Conservation (phyloP, 2,329 filamentous ascomycete genomes). For the Dactylellina drechsleri region DNA sequence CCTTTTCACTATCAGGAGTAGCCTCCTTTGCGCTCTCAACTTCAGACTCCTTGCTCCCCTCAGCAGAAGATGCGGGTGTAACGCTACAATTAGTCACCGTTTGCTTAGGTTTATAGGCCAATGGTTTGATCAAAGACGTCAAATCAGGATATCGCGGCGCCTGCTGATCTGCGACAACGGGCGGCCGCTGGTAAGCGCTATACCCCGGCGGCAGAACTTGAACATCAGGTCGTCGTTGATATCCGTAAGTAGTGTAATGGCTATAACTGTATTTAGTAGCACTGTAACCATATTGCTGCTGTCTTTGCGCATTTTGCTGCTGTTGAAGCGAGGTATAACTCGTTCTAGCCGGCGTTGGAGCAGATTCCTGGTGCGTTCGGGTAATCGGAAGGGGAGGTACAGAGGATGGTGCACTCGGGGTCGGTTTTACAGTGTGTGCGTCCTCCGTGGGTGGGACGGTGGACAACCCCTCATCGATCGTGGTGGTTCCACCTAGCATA, state of each 20-base stretch:
- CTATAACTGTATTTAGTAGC: slow-evolving; percentile 38
- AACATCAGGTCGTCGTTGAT: slow-evolving; percentile 34
- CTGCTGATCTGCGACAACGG: neutral
- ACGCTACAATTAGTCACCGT: neutral
- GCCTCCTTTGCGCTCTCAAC: neutral
- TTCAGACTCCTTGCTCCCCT: neutral
- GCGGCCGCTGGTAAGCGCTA: slow-evolving; percentile 36
- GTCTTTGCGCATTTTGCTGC: slow-evolving; percentile 19
- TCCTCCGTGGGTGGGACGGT: slow-evolving; percentile 1
- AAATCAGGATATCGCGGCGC: slow-evolving; percentile 27
- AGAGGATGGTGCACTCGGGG: slow-evolving; percentile 5
- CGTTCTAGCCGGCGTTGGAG: slow-evolving; percentile 1
- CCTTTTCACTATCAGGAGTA: slow-evolving; percentile 1
- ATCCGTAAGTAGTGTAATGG: slow-evolving; percentile 26
- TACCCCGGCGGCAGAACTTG: slow-evolving; percentile 45
- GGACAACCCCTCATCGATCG: slow-evolving; percentile 5
- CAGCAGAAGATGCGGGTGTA: neutral
- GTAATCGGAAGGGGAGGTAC: slow-evolving; percentile 15
- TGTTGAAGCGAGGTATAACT: slow-evolving; percentile 13
- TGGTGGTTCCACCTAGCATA: slow-evolving; percentile 7
- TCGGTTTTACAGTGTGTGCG: slow-evolving; percentile 23
- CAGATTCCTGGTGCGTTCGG: slow-evolving; percentile 6
- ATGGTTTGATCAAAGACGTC: slow-evolving; percentile 40
- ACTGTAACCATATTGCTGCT: slow-evolving; percentile 27
- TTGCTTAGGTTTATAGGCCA: slow-evolving; percentile 37